Evolutionary conservation across 2,329 filamentous ascomycete species (phyloP), one percentile per base, ranked within the genome.

Genomic region (Arthroderma sp.): DNA sequence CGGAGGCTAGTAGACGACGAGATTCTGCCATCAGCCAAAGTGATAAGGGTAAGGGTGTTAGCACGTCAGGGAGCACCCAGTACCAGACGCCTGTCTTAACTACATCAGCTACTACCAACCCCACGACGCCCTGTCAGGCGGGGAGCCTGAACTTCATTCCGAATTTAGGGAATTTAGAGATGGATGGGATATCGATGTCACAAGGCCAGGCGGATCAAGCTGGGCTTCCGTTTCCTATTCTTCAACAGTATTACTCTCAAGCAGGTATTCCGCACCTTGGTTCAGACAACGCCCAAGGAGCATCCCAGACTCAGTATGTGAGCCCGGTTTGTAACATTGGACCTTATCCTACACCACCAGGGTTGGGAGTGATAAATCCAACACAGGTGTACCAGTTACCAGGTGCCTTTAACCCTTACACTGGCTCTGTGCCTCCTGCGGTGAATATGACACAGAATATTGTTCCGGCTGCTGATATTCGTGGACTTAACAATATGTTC

Each of bases 401-500:
- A 25, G 38, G 23, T 11, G 25, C 25, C 37, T 31, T 55, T 11
- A 35, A 17, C 23, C 8, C 54, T 21, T 44, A n/a, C 31, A 8
- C 11, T 2, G 39, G 39, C 1, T 23, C 38, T 41, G 44, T 33
- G 23, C 13, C 37, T 2, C 23, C 38, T 6, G 39, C 25, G 5
- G 7, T 33, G 44, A 44, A 55, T 21, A 4, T 19, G 44, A 17
- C 21, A 21, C 54, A 55, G 37, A 23, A 21, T 5, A 15, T 35
- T 3, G 6, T 21, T 21, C n/a, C 25, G 9, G n/a, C 38, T n/a
- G 21, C n/a, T n/a, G 39, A 55, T 55, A 21, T 17, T 21, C 54
- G 37, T 33, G 25, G 54, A 15, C 15, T 39, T 13, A 60, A 62
- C 28, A 65, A 63, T 44, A 62, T 66, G 23, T 55, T 71, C n/a